Evolutionary conservation across 1,139 yeast species (phyloP).

Genomic region (Hansenula anomala): DNA sequence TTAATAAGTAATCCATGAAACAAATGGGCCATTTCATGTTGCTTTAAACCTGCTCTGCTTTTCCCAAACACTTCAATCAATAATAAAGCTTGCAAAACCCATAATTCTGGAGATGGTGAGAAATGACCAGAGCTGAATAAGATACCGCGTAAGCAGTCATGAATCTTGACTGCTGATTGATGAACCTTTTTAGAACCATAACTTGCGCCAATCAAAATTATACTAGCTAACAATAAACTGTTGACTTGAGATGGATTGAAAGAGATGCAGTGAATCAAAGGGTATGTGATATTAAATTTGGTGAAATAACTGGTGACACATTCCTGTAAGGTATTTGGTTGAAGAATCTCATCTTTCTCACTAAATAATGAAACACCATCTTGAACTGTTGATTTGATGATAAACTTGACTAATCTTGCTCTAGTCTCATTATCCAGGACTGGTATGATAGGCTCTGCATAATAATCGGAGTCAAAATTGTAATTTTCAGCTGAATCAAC

Average conservation of each 20-base stretch:
- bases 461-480: not conserved
- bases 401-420: not conserved
- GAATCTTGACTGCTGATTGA: constrained; percentile 1
- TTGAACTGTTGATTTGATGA: not conserved
- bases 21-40: constrained; percentile 13
- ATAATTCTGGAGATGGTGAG: constrained; percentile 1
- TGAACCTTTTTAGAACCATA: constrained; percentile 5
- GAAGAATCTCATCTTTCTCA: not conserved
- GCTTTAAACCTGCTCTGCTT: constrained; percentile 14
- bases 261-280: constrained; percentile 1
- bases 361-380: not conserved
- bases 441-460: constrained; percentile 1
- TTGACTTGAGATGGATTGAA: constrained; percentile 12
- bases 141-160: constrained; percentile 6
- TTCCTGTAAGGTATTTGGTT: not conserved
- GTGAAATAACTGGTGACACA: constrained; percentile 1
- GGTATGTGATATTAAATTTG: constrained; percentile 1
- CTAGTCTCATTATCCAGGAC: not conserved
- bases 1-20: constrained; percentile 19
- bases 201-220: constrained; percentile 20
- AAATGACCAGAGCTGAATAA: not conserved
- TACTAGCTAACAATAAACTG: constrained; percentile 12
- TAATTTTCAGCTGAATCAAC: constrained; percentile 1
- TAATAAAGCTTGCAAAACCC: constrained; percentile 19
- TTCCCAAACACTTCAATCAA: constrained; percentile 17